These are phyloP conservation scores for Phylloporus sp. DNA, from an alignment of 1,284 basidiomycete genomes.

Conservation along the genomic window DNA sequence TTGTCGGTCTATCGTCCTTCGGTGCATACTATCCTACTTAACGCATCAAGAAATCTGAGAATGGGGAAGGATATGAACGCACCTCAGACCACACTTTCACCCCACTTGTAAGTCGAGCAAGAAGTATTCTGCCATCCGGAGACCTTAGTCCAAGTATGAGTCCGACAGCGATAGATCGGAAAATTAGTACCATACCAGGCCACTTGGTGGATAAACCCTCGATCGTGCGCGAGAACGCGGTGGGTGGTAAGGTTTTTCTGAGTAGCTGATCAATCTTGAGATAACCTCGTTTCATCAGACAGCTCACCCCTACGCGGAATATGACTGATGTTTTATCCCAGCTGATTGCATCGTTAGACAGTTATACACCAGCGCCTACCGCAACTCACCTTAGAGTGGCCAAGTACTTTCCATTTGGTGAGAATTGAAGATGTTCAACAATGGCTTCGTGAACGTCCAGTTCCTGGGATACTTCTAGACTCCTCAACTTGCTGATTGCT, in stretches of 20 bases:
- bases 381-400: constrained; percentile 39
- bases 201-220: constrained; percentile 79
- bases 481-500: constrained; percentile 61
- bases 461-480: constrained; percentile 60
- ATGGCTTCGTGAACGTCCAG: constrained; percentile 37
- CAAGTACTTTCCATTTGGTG: constrained; percentile 43
- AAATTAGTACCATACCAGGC: constrained; percentile 56
- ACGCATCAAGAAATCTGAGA: constrained; percentile 16
- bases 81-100: constrained; percentile 81
- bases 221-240: constrained; percentile 69
- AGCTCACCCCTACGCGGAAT: constrained; percentile 67
- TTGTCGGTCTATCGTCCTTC: constrained; percentile 68
- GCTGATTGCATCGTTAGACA: constrained; percentile 40
- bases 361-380: neutral
- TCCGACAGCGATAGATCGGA: neutral
- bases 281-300: constrained; percentile 5
- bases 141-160: constrained; percentile 51
- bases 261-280: constrained; percentile 19
- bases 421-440: constrained; percentile 45
- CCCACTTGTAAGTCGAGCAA: constrained; percentile 71
- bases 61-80: constrained; percentile 26
- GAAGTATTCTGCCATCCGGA: constrained; percentile 60
- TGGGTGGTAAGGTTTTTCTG: constrained; percentile 64
- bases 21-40: constrained; percentile 69
- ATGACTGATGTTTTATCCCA: constrained; percentile 81